Conservation (phyloP, 345 rosid species). For the Citrus australasica region DNA sequence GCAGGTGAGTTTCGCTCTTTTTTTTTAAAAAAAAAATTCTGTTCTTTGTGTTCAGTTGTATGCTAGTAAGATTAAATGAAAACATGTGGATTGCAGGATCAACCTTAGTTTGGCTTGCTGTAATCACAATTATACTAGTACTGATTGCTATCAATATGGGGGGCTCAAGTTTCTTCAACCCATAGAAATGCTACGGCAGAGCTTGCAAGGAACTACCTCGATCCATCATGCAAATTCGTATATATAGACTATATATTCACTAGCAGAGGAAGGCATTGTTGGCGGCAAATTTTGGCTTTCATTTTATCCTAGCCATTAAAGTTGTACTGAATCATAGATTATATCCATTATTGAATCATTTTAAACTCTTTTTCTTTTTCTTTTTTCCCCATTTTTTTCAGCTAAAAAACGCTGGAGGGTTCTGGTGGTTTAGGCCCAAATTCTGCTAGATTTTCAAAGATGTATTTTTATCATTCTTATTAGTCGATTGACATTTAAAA, state of each 20-base stretch:
- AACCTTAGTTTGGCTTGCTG: slow-evolving; percentile 64
- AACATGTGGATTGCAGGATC: slow-evolving; percentile 54
- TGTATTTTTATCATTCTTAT: neutral
- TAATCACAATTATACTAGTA: slow-evolving; percentile 62
- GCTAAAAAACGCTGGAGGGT: neutral
- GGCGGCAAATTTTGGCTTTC: neutral
- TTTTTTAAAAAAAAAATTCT: too few species aligned
- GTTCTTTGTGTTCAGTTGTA: neutral
- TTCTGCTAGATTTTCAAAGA: neutral
- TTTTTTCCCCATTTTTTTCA: neutral
- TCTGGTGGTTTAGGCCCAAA: too few species aligned
- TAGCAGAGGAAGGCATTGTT: neutral
- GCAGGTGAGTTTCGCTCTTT: slow-evolving; percentile 24
- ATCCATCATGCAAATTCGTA: slow-evolving; percentile 32
- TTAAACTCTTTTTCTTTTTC: neutral
- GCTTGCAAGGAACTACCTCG: slow-evolving; percentile 16
- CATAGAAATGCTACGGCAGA: slow-evolving; percentile 39
- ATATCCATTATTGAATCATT: neutral
- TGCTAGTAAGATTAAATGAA: neutral
- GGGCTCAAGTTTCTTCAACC: slow-evolving; percentile 84
- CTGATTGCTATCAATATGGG: slow-evolving; percentile 68
- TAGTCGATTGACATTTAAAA: neutral
- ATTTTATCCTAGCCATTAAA: neutral
- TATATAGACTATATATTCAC: neutral
- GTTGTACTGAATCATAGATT: neutral